Evolutionary conservation across 2,329 filamentous ascomycete species (phyloP), one percentile per base, ranked within the genome.

Genomic region (Nemania sp.): DNA sequence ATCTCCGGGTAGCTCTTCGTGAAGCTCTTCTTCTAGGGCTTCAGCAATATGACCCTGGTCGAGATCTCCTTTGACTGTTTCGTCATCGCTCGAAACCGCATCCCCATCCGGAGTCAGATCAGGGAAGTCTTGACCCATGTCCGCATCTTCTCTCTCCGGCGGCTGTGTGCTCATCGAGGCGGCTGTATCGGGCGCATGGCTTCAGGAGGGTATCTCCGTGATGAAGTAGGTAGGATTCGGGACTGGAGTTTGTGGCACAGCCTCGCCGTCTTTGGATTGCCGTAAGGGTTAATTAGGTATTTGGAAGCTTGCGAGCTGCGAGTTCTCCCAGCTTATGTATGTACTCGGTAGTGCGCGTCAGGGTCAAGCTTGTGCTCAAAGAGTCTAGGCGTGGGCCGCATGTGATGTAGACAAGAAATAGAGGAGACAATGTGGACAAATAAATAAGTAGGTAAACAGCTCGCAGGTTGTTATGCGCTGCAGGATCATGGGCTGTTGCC

Each of bases 91-190:
- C 49, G 80, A 80, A 65, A 73, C 75, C 67, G 77, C 76, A 69
- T 82, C 80, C 75, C 78, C 79, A 52, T 78, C 70, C 51, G 80
- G 79, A 77, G 82, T 78, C 72, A 80, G 78, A 73, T 86, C 82
- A 79, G 83, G 78, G 77, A 81, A 74, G 75, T 86, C 83, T 76
- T 81, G 62, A 59, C 74, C 76, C 77, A 78, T 78, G 41, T 70
- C 66, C 54, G 79, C 85, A 87, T 86, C 79, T 75, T 81, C 76
- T 79, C 77, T 75, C 72, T 73, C 74, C 74, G 70, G 64, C 64
- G 70, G 70, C 69, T 66, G 62, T 68, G 69, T 70, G 73, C 71
- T 78, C 76, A 78, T 78, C 73, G 73, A 70, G 66, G 69, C 63
- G 66, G 64, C 55, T 52, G 67, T 69, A 73, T 75, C 52, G 67